These are phyloP conservation scores for Exophiala lecanii-corni DNA, from an alignment of 2,329 filamentous ascomycete species.

Conservation along the genomic window DNA sequence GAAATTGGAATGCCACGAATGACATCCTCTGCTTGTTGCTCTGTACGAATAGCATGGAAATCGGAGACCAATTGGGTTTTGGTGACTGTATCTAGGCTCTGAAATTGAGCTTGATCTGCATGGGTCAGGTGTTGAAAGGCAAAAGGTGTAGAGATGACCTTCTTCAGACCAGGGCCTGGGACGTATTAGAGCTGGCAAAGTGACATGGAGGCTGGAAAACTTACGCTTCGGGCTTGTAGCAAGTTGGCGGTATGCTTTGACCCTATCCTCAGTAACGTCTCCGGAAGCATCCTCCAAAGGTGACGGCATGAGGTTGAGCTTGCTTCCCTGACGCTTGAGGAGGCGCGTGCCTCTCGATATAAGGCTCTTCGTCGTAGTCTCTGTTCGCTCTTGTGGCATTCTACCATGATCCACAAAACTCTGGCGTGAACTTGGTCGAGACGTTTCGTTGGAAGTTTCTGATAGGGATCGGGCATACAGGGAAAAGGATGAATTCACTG, in stretches of 20 bases:
- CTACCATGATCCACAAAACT: slow-evolving; percentile 11
- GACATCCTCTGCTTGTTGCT: slow-evolving; percentile 46
- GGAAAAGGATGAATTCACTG: slow-evolving; percentile 17
- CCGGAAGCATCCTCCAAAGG: slow-evolving; percentile 33
- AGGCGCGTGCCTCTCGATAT: slow-evolving; percentile 44
- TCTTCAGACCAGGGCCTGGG: slow-evolving; percentile 41
- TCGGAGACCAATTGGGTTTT: slow-evolving; percentile 50
- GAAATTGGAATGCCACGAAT: slow-evolving; percentile 50
- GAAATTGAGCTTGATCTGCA: slow-evolving; percentile 52
- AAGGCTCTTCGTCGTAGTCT: slow-evolving; percentile 35
- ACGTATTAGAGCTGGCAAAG: neutral
- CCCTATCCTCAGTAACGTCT: slow-evolving; percentile 6
- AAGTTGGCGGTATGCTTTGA: slow-evolving; percentile 10
- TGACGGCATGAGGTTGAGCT: slow-evolving; percentile 39
- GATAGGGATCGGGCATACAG: slow-evolving; percentile 14
- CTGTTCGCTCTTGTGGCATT: slow-evolving; percentile 13
- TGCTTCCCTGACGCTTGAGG: slow-evolving; percentile 44
- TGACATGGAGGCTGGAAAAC: slow-evolving; percentile 1
- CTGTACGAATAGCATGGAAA: slow-evolving; percentile 50
- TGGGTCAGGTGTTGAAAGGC: slow-evolving; percentile 62
- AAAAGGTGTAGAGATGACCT: slow-evolving; percentile 57
- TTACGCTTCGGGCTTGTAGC: slow-evolving; percentile 17
- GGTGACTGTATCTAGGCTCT: slow-evolving; percentile 47
- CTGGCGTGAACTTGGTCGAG: slow-evolving; percentile 17
- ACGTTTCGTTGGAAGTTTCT: slow-evolving; percentile 16